Evolutionary conservation across 108 stramenopile species (phyloP), one percentile per base, ranked within the genome.

Genomic region (Craspedostauros australis): DNA sequence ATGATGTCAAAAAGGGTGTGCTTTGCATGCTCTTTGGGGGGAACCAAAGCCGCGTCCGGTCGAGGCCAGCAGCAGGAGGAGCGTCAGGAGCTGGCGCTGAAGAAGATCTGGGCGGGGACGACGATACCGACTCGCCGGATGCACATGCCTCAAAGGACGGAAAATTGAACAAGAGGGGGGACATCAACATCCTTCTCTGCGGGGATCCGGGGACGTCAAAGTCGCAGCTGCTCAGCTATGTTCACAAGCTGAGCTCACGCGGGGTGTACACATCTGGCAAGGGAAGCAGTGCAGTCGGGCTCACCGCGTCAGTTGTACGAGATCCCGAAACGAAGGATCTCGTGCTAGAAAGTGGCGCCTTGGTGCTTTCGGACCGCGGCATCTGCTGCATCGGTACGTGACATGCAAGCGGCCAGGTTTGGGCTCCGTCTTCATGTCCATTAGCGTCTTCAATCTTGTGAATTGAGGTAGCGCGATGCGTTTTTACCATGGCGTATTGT

Each of bases 231-330:
- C 72, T 99, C 46, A 75, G 81, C 15, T 97, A 97, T 72, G 98
- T 97, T 9, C 93, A 99, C 76, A 95, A 96, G 54, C 66, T 99
- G 20, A 87, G 88, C 30, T 85, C 96, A 6, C 84, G 98, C 5
- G 98, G 98, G 11, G 94, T 99, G 19, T 99, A 98, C 82, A 98
- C 97, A 9, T 93, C 90, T 11, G 97, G 97, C 19, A 97, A 97
- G 61, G 97, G 97, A 0, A 91, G 86, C 12, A 92, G 90, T 15
- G 99, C 99, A 3, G 99, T 99, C 3, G 99, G 99, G 32, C 72
- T 99, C 21, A 99, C 99, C 11, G 99, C 99, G 12, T 95, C 93
- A 34, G 96, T 99, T 28, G 94, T 95, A 0, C 86, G 95, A 12
- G 99, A 99, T 77, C 96, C 96, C 2, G 99, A 99, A 70, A 99